A percentile compares a stretch with the other conserved stretches of the same genome.
These are phyloP conservation scores for Rhamnella rubrinervis DNA, from an alignment of 331 rosid species.

Conservation along the genomic window DNA sequence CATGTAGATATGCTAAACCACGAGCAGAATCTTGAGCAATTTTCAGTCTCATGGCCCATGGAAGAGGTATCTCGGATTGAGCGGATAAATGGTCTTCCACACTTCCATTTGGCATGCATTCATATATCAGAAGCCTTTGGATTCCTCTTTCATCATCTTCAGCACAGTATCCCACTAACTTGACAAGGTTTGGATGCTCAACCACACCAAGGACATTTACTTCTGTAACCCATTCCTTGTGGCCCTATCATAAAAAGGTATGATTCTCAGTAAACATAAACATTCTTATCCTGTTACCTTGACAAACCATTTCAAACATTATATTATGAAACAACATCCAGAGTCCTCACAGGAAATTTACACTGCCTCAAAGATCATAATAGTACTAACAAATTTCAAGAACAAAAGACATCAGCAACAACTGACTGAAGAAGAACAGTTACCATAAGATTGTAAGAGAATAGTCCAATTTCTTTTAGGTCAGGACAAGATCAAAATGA, in stretches of 20 bases:
- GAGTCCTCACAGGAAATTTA: too few relatives aligned
- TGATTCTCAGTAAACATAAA: background rate
- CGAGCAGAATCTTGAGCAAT: slow-evolving; percentile 95
- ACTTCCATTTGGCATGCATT: slow-evolving; percentile 89
- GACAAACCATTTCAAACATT: background rate
- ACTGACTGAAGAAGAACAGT: too few relatives aligned
- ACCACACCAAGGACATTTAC: slow-evolving; percentile 93
- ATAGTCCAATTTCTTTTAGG: too few relatives aligned
- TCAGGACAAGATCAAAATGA: too few relatives aligned
- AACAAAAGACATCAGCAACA: too few relatives aligned
- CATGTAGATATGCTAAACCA: slow-evolving; percentile 85
- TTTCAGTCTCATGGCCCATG: slow-evolving; percentile 81
- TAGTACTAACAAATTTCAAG: too few relatives aligned
- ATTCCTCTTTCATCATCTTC: slow-evolving; percentile 99
- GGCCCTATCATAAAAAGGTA: slow-evolving; percentile 59
- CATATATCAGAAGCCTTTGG: slow-evolving; percentile 86
- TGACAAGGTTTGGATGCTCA: slow-evolving; percentile 97
- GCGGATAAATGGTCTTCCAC: slow-evolving; percentile 78
- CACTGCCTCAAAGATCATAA: too few relatives aligned
- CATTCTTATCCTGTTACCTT: background rate
- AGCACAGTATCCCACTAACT: slow-evolving; percentile 92
- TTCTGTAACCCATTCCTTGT: slow-evolving; percentile 99
- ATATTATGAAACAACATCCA: too few relatives aligned
- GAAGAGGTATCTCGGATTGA: slow-evolving; percentile 60
- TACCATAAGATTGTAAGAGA: too few relatives aligned